A percentile compares a stretch with the other conserved stretches of the same genome.
Conservation (phyloP, 2,329 filamentous ascomycete species). For the Aspergillus tubingensis region DNA sequence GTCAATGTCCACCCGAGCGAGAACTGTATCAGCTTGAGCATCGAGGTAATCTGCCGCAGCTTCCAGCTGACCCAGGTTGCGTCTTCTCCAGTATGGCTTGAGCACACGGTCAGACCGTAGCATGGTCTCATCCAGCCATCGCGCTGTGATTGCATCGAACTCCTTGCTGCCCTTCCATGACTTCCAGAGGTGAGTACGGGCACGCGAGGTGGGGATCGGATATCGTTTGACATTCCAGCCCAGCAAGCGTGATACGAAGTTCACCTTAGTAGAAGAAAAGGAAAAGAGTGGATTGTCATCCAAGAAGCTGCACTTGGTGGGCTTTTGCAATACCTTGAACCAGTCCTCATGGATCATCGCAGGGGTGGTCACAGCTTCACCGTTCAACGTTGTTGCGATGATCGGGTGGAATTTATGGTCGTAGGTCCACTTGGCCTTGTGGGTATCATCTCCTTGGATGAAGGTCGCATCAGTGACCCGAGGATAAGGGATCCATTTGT, state of each 20-base stretch:
- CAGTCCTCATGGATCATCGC: constrained; percentile 55
- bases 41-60: constrained; percentile 45
- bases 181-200: constrained; percentile 53
- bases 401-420: constrained; percentile 52
- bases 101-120: constrained; percentile 50
- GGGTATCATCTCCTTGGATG: constrained; percentile 52
- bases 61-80: constrained; percentile 46
- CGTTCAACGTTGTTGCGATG: constrained; percentile 53
- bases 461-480: constrained; percentile 57
- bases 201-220: constrained; percentile 47
- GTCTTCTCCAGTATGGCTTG: constrained; percentile 47
- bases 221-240: constrained; percentile 35
- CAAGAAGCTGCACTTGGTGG: constrained; percentile 43
- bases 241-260: constrained; percentile 28
- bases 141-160: constrained; percentile 51
- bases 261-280: constrained; percentile 42
- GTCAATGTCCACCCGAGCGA: constrained; percentile 53
- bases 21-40: constrained; percentile 51
- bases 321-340: constrained; percentile 46
- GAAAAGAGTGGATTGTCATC: constrained; percentile 55
- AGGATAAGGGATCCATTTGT: constrained; percentile 57
- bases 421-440: constrained; percentile 52
- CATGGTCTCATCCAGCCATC: constrained; percentile 53
- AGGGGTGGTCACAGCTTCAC: constrained; percentile 51
- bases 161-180: constrained; percentile 49